Evolutionary conservation across 371 early-diverging fungal genomes (phyloP).

Genomic region (Syncephalastrum contaminatum): DNA sequence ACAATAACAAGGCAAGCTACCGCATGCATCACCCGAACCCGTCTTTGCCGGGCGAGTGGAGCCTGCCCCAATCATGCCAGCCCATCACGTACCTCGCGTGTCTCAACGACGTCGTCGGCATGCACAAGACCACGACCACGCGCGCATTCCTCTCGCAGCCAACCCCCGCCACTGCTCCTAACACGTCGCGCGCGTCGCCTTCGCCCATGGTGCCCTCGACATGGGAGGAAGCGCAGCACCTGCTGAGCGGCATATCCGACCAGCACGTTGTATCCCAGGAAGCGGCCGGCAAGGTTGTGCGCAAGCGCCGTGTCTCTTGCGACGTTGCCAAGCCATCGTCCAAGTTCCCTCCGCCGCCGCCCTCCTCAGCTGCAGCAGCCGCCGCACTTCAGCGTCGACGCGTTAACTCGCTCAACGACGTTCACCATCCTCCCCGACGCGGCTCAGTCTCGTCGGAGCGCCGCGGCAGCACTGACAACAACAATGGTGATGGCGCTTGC

Average conservation of each 20-base stretch:
- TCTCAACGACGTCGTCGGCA: constrained; percentile 75
- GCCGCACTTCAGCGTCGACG: constrained; percentile 32
- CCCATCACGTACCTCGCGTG: constrained; percentile 72
- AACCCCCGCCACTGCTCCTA: neutral
- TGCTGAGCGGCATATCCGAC: neutral
- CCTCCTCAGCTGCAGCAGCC: constrained; percentile 18
- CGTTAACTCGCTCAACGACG: constrained; percentile 43
- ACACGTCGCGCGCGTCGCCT: neutral
- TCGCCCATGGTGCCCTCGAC: constrained; percentile 8
- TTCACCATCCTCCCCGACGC: constrained; percentile 3
- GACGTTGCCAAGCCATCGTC: constrained; percentile 37
- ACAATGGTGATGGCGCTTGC: constrained; percentile 42
- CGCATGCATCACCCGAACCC: constrained; percentile 12
- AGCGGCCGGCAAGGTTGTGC: constrained; percentile 34
- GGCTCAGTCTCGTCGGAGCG: constrained; percentile 8
- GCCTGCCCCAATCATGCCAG: constrained; percentile 47
- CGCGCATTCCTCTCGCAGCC: constrained; percentile 24
- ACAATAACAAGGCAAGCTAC: constrained; percentile 30
- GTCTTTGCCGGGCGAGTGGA: constrained; percentile 11
- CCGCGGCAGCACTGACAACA: constrained; percentile 13
- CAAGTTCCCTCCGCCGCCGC: no score
- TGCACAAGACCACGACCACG: constrained; percentile 68
- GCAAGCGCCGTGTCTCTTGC: constrained; percentile 50
- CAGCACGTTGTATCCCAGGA: constrained; percentile 23
- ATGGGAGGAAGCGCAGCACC: constrained; percentile 14